These are phyloP conservation scores for Claviceps maximensis DNA, from an alignment of 2,329 filamentous ascomycete genomes.

Conservation along the genomic window DNA sequence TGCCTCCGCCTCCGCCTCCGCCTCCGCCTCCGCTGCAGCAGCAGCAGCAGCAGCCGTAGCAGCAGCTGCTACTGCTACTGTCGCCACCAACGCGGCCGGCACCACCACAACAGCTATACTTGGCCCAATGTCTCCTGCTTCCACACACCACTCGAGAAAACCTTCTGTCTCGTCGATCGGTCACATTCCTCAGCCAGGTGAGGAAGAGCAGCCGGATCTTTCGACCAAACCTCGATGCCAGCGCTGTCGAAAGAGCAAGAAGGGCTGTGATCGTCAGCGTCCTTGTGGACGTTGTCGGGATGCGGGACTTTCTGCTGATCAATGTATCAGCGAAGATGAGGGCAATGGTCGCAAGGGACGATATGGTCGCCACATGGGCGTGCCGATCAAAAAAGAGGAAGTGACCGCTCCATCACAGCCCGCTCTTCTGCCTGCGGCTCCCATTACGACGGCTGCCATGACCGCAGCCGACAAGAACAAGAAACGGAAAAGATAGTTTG, in stretches of 20 bases:
- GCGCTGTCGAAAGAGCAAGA: conserved; percentile 98
- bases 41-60: no score
- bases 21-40: no score
- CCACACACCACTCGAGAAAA: conserved; percentile 62
- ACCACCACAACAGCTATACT: conserved; percentile 22
- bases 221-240: conserved; percentile 96
- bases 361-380: conserved; percentile 63
- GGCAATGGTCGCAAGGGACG: conserved; percentile 93
- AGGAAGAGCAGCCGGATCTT: conserved; percentile 84
- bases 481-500: conserved; percentile 44
- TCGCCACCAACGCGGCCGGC: background rate
- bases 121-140: conserved; percentile 44
- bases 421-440: conserved; percentile 30
- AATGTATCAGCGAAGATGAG: conserved; percentile 95
- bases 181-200: conserved; percentile 39
- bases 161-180: conserved; percentile 52
- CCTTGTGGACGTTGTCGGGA: conserved; percentile 93
- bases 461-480: conserved; percentile 39
- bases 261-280: conserved; percentile 92
- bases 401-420: conserved; percentile 23
- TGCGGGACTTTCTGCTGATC: conserved; percentile 82
- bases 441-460: conserved; percentile 25
- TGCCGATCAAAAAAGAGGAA: conserved; percentile 48
- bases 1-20: background rate
- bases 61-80: conserved; percentile 7